Conservation (phyloP, 2,329 filamentous ascomycete species). For the Colletotrichum echinochloae region DNA sequence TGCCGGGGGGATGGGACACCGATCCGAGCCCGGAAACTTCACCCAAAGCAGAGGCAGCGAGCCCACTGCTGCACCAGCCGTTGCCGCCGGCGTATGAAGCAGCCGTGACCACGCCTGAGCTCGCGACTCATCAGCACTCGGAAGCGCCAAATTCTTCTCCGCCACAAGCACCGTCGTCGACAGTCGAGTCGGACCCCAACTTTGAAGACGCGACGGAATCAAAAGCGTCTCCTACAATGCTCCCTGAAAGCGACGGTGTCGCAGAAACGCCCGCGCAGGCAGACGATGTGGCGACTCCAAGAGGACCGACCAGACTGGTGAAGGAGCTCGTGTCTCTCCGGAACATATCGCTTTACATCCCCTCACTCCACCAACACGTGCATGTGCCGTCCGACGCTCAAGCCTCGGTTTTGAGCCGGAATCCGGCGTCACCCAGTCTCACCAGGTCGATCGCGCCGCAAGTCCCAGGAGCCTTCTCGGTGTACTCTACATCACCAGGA, state of each 20-base stretch:
- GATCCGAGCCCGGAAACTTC: conserved; percentile 46
- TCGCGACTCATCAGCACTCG: not conserved
- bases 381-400: conserved; percentile 49
- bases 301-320: conserved; percentile 64
- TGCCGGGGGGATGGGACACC: conserved; percentile 67
- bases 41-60: not conserved
- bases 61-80: conserved; percentile 2
- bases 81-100: conserved; percentile 9
- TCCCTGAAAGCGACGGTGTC: not conserved
- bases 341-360: conserved; percentile 66
- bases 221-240: not conserved
- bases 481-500: conserved; percentile 48
- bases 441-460: conserved; percentile 60
- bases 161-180: conserved; percentile 27
- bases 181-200: conserved; percentile 36
- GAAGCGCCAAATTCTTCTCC: not conserved
- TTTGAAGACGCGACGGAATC: not conserved
- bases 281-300: conserved; percentile 62
- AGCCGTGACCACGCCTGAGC: not conserved
- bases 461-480: conserved; percentile 72
- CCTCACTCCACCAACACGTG: conserved; percentile 61
- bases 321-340: conserved; percentile 66
- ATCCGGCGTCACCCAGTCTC: conserved; percentile 46
- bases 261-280: conserved; percentile 35
- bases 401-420: conserved; percentile 46